Evolutionary conservation across 257 asterid genomes (phyloP), one percentile per base, ranked within the genome.

Genomic region (Solanum gracilifrons): DNA sequence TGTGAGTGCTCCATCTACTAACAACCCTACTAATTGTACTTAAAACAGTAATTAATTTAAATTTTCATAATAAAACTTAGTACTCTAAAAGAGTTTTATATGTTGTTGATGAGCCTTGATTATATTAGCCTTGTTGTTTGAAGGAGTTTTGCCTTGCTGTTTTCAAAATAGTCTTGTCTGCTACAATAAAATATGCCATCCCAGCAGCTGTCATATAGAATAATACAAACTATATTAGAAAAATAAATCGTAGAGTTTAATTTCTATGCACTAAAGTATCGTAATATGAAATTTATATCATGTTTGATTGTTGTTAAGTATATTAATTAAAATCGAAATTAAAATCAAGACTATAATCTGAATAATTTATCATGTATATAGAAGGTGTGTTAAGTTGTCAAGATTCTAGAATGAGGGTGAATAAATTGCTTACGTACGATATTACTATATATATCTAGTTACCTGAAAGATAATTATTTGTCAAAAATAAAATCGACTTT

Each of bases 111-210:
- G 58, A 48, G 21, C 58, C 23, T 75, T 23, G 13, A 16, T 39
- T 31, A 77, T 39, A 72, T 35, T 73, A 77, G 48, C 6, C 85
- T 3, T 80, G 41, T 29, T 88, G 90, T 91, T 88, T 90, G 92
- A 96, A 92, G 86, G 99, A 95, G 88, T 96, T 95, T 16, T 90
- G 88, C 9, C 98, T 92, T 9, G 99, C 99, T 0, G 93, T 92
- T 7, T 96, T 96, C 68, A 95, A 92, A 60, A 95, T 89, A 10
- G 98, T 94, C 95, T 95, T 94, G 94, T 96, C 98, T 25, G 99
- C 98, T 80, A 96, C 99, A 15, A 96, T 92, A 93, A 96, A 96
- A 55, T 95, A 96, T 13, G 98, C 93, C 98, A 94, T 92, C 88
- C 98, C 99, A 39, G 93, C 99, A 10, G 21, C 88, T 36, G 97